A percentile compares a stretch with the other conserved stretches of the same genome.
These are phyloP conservation scores for Wickerhamomyces tratensis DNA, from an alignment of 805 yeast genomes.

Conservation along the genomic window DNA sequence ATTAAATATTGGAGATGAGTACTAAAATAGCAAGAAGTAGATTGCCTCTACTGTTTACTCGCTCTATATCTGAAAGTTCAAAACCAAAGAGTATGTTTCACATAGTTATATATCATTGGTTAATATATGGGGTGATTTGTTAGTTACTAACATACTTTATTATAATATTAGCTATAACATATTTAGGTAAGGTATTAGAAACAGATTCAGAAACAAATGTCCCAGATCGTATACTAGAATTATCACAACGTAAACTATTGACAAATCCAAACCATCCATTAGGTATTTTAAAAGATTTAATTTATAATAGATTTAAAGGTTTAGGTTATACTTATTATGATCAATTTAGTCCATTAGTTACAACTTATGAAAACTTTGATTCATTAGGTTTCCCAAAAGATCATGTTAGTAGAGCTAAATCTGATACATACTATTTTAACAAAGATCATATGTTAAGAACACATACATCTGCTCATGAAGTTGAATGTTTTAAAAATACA, in stretches of 20 bases:
- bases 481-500: constrained; percentile 62
- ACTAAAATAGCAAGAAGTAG: too few relatives aligned
- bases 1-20: too few relatives aligned
- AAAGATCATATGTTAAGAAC: constrained; percentile 68
- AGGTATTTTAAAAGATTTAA: constrained; percentile 69
- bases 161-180: too few relatives aligned
- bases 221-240: constrained; percentile 57
- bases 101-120: too few relatives aligned
- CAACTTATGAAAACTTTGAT: constrained; percentile 81
- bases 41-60: too few relatives aligned
- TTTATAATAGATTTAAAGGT: constrained; percentile 56
- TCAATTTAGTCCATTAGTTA: constrained; percentile 75
- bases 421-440: constrained; percentile 90
- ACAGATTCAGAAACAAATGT: constrained; percentile 82
- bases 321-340: constrained; percentile 73
- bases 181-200: constrained; percentile 3
- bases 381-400: constrained; percentile 83
- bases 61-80: too few relatives aligned
- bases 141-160: too few relatives aligned
- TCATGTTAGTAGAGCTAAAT: constrained; percentile 88
- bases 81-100: too few relatives aligned
- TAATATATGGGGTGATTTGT: too few relatives aligned
- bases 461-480: constrained; percentile 96
- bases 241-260: constrained; percentile 70
- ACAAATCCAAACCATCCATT: constrained; percentile 74